Base-by-base conservation (phyloP, 2,329 filamentous ascomycete species). In the Colletotrichum trifolii region DNA sequence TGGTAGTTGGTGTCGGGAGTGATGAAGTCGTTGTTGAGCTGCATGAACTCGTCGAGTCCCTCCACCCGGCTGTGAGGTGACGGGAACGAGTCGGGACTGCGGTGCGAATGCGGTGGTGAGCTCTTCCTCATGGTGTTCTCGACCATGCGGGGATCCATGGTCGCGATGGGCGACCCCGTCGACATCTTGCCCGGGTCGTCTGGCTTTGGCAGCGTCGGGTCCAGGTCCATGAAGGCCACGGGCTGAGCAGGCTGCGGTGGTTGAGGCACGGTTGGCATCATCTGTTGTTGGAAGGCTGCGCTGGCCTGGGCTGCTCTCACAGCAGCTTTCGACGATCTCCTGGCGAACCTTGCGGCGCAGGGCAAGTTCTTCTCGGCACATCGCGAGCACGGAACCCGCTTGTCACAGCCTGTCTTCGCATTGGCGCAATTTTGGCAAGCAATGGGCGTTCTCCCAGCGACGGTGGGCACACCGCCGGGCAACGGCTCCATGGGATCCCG, bases 251-350 rank as follows among this genome's bases (percentile, higher is more conserved):
- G 69, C 54, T 63, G 70, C 48, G 48, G 69, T 53, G 52, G 55
- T 48, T 59, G 64, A 10, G 59, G 45, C 8, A 40, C 60, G 10
- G 59, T 67, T 13, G 69, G 54, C 67, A 73, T 58, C 15, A 72
- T 64, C 12, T 69, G 68, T n/a, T 68, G 72, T 43, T 71, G 76
- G 52, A 76, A 74, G 0, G 77, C 74, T 12, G 74, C 74, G 39
- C 60, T 77, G 39, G 77, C 78, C 59, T 82, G 81, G 4, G 81
- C 79, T 2, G 78, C 79, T 15, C 82, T 76, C 11, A 79, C 70
- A 2, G 80, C 81, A 3, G 77, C 79, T 69, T 85, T 86, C 35
- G 81, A 81, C 2, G 83, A 82, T 38, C 84, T 76, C 33, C 84
- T 77, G 2, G 84, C 83, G 71, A 81, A 86, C 12, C 84, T 77